Percentiles rank a stretch among this genome's conserved stretches.
Evolutionary conservation across 371 early-diverging fungal genomes (phyloP).

Genomic region (Mortierella sp.): DNA sequence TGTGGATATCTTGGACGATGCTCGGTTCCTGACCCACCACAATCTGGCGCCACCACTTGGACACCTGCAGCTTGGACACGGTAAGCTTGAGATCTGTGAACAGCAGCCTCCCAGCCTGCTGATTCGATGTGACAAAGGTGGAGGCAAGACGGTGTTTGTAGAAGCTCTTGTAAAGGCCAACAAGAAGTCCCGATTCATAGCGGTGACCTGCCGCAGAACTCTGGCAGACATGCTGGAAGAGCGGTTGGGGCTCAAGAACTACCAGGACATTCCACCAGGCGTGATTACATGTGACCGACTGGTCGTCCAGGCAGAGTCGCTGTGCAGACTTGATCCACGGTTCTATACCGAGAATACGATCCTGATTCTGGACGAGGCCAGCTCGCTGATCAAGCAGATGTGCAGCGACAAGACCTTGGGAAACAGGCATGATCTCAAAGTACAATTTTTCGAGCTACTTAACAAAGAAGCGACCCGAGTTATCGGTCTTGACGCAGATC

Average conservation of each 20-base stretch:
- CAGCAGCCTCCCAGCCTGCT: constrained; percentile 28
- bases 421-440: no score
- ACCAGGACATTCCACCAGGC: constrained; percentile 9
- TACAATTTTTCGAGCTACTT: no score
- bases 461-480: no score
- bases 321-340: no score
- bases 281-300: constrained; percentile 12
- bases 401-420: no score
- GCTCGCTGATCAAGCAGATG: no score
- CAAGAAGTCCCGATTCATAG: constrained; percentile 17
- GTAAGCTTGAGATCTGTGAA: constrained; percentile 6
- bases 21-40: neutral
- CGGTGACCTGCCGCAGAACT: constrained; percentile 3
- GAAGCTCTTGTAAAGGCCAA: constrained; percentile 18
- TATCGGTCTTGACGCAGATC: no score
- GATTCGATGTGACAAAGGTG: constrained; percentile 24
- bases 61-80: constrained; percentile 6
- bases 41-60: constrained; percentile 8
- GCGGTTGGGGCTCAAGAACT: constrained; percentile 3
- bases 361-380: no score
- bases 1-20: constrained; percentile 15
- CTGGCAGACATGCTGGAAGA: constrained; percentile 20
- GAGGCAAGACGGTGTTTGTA: constrained; percentile 15
- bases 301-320: no score
- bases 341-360: no score